Percentiles rank a stretch among this genome's conserved stretches.
These are phyloP conservation scores for Calonectria naviculata DNA, from an alignment of 2,329 filamentous ascomycete species.

Conservation along the genomic window DNA sequence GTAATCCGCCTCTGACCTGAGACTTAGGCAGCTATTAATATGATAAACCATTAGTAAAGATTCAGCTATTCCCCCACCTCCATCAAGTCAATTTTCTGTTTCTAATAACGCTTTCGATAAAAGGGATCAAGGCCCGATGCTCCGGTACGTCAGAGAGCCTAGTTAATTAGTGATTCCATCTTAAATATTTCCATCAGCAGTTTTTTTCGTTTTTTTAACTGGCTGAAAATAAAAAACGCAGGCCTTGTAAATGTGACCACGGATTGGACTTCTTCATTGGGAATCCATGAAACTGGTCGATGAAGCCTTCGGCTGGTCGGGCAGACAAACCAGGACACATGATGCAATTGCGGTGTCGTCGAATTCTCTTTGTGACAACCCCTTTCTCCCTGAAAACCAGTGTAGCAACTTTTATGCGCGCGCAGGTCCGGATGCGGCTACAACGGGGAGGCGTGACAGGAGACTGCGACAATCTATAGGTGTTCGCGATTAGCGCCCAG, in stretches of 20 bases:
- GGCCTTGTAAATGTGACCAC: not conserved
- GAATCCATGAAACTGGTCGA: not conserved
- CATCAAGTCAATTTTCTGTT: too few relatives aligned
- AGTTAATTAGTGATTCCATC: too few relatives aligned
- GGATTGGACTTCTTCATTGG: not conserved
- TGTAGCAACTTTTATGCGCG: not conserved
- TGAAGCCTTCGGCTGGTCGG: not conserved
- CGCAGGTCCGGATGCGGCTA: not conserved
- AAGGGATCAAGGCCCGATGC: too few relatives aligned
- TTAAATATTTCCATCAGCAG: too few relatives aligned
- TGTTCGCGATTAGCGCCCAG: slow-evolving; percentile 17
- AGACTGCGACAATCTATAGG: not conserved
- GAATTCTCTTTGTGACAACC: not conserved
- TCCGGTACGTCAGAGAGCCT: too few relatives aligned
- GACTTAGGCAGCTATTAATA: too few relatives aligned
- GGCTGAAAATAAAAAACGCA: too few relatives aligned
- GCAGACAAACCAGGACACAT: not conserved
- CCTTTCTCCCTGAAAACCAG: not conserved
- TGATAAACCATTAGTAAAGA: too few relatives aligned
- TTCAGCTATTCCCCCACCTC: too few relatives aligned
- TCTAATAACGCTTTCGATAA: too few relatives aligned
- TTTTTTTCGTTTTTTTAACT: too few relatives aligned
- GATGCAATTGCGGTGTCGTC: not conserved
- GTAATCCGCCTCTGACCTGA: too few relatives aligned
- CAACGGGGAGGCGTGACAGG: not conserved